phyloP scores from a whole-genome alignment of 2,329 filamentous ascomycete genomes.

The Colletotrichum caudatum region DNA sequence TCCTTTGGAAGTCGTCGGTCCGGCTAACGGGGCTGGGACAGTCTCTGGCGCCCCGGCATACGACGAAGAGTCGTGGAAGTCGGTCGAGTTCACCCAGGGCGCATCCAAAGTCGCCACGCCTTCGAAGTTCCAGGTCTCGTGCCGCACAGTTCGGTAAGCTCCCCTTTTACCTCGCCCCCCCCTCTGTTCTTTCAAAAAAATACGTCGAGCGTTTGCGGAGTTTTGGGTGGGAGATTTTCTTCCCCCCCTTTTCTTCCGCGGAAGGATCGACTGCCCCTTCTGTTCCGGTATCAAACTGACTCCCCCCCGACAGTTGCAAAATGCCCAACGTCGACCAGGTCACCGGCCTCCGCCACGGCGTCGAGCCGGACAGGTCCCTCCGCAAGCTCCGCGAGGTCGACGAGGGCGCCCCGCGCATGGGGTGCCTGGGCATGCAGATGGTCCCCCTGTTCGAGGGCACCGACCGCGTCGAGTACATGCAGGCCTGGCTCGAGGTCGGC shows the following conservation, averaged over 20 bases:
- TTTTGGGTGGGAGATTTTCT: no score
- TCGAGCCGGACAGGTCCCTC: slow-evolving; percentile 70
- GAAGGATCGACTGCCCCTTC: neutral
- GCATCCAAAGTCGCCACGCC: slow-evolving; percentile 60
- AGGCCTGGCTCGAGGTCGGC: slow-evolving; percentile 65
- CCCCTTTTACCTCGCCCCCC: neutral
- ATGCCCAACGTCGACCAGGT: slow-evolving; percentile 77
- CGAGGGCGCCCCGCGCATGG: slow-evolving; percentile 65
- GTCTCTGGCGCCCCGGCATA: slow-evolving; percentile 74
- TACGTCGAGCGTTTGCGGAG: neutral
- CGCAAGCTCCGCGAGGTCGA: slow-evolving; percentile 71
- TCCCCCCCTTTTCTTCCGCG: neutral
- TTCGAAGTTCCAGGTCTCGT: slow-evolving; percentile 66
- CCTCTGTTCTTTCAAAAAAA: neutral
- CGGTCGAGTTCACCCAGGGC: slow-evolving; percentile 64
- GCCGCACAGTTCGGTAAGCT: slow-evolving; percentile 71
- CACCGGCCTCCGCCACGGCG: slow-evolving; percentile 66
- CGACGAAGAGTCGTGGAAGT: slow-evolving; percentile 78
- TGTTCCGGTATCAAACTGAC: neutral
- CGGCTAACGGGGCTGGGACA: slow-evolving; percentile 44
- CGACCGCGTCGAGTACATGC: slow-evolving; percentile 44
- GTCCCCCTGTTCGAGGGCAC: slow-evolving; percentile 64
- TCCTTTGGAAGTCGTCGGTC: no score
- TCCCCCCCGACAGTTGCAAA: slow-evolving; percentile 64
- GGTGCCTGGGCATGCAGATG: slow-evolving; percentile 75